Base-by-base conservation (phyloP, 257 asterid genomes). In the Scutellaria galericulata region DNA sequence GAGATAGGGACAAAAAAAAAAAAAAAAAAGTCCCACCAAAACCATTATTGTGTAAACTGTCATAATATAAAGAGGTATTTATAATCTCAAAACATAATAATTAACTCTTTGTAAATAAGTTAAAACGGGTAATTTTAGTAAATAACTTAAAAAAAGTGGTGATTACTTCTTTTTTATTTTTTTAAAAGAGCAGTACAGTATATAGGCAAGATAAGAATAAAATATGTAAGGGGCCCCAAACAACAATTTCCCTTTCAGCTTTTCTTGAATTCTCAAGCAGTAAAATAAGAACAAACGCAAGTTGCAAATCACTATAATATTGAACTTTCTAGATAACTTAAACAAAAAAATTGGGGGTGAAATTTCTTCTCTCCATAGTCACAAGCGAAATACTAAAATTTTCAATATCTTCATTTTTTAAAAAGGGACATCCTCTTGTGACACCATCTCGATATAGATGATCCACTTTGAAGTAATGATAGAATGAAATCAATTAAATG, bases 11-110 rank as follows among this genome's bases (percentile, higher is more conserved):
- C 46, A 39, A 68, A 46, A n/a, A 5, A 11, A 5, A 70, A 5
- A 70, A 48, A 41, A 67, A 39, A 52, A 11, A 47, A 7, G 59
- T 18, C 80, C 80, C 82, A 70, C 83, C 66, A 73, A 59, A 51
- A 70, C 45, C 71, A 72, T 56, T 44, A 77, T 62, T 53, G 44
- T 50, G 13, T 18, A 45, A 39, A 45, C 12, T 71, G 68, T 54
- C 69, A 66, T 56, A 80, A 55, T 61, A 31, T 31, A 31, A 31
- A 31, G 2, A 31, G 37, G 4, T 0, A 31, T 31, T 31, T 31
- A 31, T 31, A 2, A 31, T 31, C 3, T 31, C 5, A 31, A 31
- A 31, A 31, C 4, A 31, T 31, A 4, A 31, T 31, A 31, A 31
- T 31, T 31, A 31, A 31, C 37, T 31, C 37, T 31, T 31, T 31